Conservation (phyloP, 208 protist genomes). For the Acanthamoeba healyi region DNA sequence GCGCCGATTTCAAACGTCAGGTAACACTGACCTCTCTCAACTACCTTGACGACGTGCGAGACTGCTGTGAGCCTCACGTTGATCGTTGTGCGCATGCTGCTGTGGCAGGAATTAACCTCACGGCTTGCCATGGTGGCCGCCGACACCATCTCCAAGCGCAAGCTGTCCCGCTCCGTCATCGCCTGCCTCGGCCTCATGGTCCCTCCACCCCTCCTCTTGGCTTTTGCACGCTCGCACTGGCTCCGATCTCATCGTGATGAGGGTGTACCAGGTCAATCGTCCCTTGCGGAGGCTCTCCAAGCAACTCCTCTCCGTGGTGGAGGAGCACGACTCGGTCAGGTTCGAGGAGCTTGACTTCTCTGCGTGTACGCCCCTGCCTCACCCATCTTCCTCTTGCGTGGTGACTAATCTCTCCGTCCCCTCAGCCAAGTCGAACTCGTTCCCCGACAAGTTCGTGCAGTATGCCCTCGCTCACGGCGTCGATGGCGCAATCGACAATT, state of each 20-base stretch:
- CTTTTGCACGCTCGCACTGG: not conserved
- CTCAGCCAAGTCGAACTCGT: constrained; percentile 3
- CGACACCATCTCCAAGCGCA: constrained; percentile 67
- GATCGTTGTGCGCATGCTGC: not conserved
- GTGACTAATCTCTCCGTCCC: too few relatives aligned
- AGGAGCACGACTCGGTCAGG: constrained; percentile 32
- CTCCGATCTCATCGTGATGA: not conserved
- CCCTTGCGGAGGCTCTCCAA: constrained; percentile 35
- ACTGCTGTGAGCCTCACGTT: not conserved
- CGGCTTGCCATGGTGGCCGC: constrained; percentile 64
- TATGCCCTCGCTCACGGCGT: constrained; percentile 55
- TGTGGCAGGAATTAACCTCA: not conserved
- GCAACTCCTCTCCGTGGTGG: constrained; percentile 54
- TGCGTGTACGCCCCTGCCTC: not conserved
- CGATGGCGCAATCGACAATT: constrained; percentile 45
- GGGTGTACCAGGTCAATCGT: not conserved
- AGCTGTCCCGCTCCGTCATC: constrained; percentile 53
- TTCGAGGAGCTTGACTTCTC: constrained; percentile 22
- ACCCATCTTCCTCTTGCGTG: not conserved
- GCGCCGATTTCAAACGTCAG: constrained; percentile 46
- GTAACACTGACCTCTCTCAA: not conserved
- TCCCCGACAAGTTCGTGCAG: constrained; percentile 52
- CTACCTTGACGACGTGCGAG: too few relatives aligned
- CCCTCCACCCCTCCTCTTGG: not conserved
- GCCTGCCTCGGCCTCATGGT: constrained; percentile 61